Evolutionary conservation across 768 basidiomycete genomes (phyloP), one percentile per base, ranked within the genome.

Genomic region (Amanita molliuscula): DNA sequence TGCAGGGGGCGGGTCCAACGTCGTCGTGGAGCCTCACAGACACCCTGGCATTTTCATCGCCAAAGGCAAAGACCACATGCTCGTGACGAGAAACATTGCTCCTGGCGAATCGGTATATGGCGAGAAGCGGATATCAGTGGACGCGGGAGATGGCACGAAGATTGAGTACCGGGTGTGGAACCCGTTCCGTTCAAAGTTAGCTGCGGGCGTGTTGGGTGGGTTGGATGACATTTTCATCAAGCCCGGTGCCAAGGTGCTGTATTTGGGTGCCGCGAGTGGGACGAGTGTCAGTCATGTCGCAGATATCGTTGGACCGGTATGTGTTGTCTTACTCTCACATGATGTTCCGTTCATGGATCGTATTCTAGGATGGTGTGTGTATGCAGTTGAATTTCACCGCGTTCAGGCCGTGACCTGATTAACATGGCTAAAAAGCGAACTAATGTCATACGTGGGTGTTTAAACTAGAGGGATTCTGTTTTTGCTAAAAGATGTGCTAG

Each of bases 361-460:
- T n/a, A n/a, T 40, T 35, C 36, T 56, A 93, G 89, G 92, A 96
- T 55, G 95, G 95, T 48, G 78, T 53, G 96, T 98, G 6, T 98
- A 99, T 65, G 96, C 96, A 16, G 96, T 99, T 28, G 96, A 99
- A 67, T 98, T 99, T 98, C 96, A 2, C 76, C 84, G 58, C 81
- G 96, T 59, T 95, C 93, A 48, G 96, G 96, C 29, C 89, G 96
- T 68, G 96, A 99, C 70, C 71, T 98, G 54, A 96, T 99, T 59
- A 88, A 88, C 70, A 99, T 98, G 96, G 95, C 96, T 29, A 97
- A 98, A 72, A 97, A 96, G 71, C 79, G 96, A 52, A 98, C 96
- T 56, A 99, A 98, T 66, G 92, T 98, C 56, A 95, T 98, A 61
- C 96, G 92, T 94, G 70, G 52, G 88, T 76, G 2, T 34, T 36